These are phyloP conservation scores for Erythrophleum fordii DNA, from an alignment of 306 rosid genomes.

Conservation along the genomic window DNA sequence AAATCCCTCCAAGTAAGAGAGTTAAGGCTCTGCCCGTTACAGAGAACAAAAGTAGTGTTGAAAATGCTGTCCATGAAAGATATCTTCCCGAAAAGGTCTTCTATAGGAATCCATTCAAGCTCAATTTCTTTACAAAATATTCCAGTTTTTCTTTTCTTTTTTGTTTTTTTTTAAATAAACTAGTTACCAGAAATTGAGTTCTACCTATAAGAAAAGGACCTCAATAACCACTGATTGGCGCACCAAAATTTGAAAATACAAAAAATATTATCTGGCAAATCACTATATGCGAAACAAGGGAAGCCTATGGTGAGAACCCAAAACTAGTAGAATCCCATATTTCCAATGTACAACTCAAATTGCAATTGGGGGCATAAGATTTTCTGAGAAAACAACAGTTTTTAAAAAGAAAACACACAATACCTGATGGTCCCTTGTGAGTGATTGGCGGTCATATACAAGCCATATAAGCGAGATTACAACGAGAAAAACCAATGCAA, in stretches of 20 bases:
- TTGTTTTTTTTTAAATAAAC: too few relatives aligned
- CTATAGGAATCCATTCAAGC: not conserved
- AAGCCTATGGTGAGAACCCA: not conserved
- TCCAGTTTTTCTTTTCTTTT: not conserved
- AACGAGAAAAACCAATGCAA: constrained; percentile 40
- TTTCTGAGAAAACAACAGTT: not conserved
- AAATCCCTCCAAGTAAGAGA: not conserved
- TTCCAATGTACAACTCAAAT: not conserved
- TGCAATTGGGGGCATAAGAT: not conserved
- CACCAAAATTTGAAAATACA: not conserved
- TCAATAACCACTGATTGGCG: not conserved
- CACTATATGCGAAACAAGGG: not conserved
- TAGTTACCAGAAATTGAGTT: not conserved
- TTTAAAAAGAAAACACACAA: not conserved
- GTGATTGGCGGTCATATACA: constrained; percentile 45
- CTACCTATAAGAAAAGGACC: not conserved
- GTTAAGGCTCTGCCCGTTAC: not conserved
- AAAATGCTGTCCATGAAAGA: not conserved
- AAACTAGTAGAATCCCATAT: not conserved
- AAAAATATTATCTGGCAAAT: not conserved
- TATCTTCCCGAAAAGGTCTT: not conserved
- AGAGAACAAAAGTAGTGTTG: not conserved
- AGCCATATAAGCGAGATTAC: constrained; percentile 46
- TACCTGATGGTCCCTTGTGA: constrained; percentile 40
- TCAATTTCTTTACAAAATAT: not conserved